Evolutionary conservation across 306 rosid species (phyloP).

Genomic region (Alnus rubra): DNA sequence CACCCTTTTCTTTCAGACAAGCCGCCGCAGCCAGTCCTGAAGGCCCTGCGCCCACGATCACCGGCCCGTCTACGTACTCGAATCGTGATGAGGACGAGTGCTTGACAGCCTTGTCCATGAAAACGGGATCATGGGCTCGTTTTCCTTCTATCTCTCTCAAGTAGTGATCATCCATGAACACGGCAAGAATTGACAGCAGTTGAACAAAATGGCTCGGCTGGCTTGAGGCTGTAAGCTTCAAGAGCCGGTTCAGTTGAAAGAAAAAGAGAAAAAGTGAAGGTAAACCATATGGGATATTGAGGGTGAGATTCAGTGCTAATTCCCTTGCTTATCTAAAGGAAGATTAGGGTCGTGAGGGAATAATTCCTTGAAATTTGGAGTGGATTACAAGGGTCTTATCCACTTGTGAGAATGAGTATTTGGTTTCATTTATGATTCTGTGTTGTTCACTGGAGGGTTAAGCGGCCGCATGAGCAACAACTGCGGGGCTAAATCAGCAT

Average conservation of each 20-base stretch:
- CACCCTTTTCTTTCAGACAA: slow-evolving; percentile 43
- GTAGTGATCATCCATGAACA: slow-evolving; percentile 47
- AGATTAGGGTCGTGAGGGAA: slow-evolving; percentile 18
- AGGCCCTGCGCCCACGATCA: slow-evolving; percentile 87
- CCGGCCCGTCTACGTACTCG: slow-evolving; percentile 47
- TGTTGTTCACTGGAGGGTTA: slow-evolving; percentile 50
- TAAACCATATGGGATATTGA: not conserved
- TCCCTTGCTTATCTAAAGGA: slow-evolving; percentile 3
- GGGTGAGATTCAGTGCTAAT: too few species aligned
- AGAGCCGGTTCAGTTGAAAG: slow-evolving; percentile 7
- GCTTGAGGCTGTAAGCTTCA: slow-evolving; percentile 1
- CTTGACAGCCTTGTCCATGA: slow-evolving; percentile 29
- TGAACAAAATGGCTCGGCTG: not conserved
- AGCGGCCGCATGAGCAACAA: slow-evolving; percentile 65
- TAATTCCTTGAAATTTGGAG: slow-evolving; percentile 43
- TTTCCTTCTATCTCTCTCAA: slow-evolving; percentile 66
- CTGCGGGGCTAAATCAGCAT: slow-evolving; percentile 67
- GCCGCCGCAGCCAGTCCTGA: slow-evolving; percentile 88
- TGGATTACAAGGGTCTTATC: slow-evolving; percentile 58
- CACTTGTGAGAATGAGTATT: slow-evolving; percentile 46
- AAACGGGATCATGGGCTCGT: slow-evolving; percentile 65
- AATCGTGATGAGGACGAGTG: not conserved
- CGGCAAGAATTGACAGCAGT: slow-evolving; percentile 20
- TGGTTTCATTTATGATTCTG: slow-evolving; percentile 22
- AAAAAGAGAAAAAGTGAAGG: not conserved